These are phyloP conservation scores for Stagonosporopsis chrysanthemi DNA, from an alignment of 2,329 filamentous ascomycete species.

Conservation along the genomic window DNA sequence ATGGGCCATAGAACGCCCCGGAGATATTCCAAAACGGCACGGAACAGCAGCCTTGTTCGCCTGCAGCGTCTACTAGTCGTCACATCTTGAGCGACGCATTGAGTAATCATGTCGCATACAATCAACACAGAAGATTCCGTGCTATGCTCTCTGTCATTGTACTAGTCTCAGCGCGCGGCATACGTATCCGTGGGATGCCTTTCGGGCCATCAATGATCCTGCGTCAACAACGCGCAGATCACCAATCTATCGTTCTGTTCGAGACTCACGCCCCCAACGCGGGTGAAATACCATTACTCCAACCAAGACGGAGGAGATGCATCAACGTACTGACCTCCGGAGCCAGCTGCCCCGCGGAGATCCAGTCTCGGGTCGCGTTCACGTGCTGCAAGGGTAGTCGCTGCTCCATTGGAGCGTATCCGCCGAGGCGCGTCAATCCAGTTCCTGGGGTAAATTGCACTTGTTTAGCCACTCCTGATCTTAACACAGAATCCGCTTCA, in stretches of 20 bases:
- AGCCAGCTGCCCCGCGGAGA: conserved; percentile 9
- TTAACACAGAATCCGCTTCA: neutral
- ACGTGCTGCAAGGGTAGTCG: neutral
- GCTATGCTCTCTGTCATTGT: neutral
- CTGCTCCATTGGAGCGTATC: conserved; percentile 6
- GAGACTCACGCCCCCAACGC: conserved; percentile 9
- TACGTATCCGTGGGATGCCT: neutral
- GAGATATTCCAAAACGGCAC: neutral
- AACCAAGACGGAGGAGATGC: conserved; percentile 1
- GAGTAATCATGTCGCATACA: neutral
- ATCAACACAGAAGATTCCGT: neutral
- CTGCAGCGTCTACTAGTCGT: neutral
- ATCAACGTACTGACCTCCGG: neutral
- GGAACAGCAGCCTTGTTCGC: neutral
- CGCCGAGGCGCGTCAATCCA: conserved; percentile 8
- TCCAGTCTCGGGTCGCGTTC: neutral
- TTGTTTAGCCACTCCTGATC: conserved; percentile 4
- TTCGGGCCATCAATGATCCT: neutral
- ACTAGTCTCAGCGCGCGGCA: neutral
- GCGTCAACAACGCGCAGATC: neutral
- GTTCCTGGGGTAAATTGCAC: conserved; percentile 13
- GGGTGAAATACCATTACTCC: neutral
- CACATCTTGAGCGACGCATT: neutral
- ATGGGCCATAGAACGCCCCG: neutral
- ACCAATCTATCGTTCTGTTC: conserved; percentile 6